A percentile compares a stretch with the other conserved stretches of the same genome.
Conservation (phyloP, 2,329 filamentous ascomycete species). For the Bipolaris bicolor region DNA sequence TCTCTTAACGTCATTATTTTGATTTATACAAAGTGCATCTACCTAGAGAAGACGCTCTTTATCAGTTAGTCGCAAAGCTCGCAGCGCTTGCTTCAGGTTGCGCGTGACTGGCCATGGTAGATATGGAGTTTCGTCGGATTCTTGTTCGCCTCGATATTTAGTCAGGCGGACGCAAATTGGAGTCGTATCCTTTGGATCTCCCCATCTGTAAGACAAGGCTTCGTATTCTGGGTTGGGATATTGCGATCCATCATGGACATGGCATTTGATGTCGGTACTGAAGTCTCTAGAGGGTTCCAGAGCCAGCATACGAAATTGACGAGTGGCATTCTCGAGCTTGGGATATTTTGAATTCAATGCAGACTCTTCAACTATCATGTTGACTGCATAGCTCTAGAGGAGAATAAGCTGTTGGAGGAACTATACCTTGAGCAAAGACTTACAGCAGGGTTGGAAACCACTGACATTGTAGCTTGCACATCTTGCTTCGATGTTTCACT, state of each 20-base stretch:
- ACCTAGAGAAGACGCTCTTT: not conserved
- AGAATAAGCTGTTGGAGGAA: not conserved
- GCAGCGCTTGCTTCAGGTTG: conserved; percentile 1
- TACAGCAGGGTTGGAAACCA: not conserved
- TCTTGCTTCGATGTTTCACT: not conserved
- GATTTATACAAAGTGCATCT: conserved; percentile 2
- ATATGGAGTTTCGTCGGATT: not conserved
- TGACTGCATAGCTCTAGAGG: not conserved
- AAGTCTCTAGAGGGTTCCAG: not conserved
- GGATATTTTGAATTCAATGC: not conserved
- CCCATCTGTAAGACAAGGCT: conserved; percentile 2
- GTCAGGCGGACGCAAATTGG: not conserved
- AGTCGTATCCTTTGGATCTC: conserved; percentile 1
- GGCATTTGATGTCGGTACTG: not conserved
- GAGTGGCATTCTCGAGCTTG: not conserved
- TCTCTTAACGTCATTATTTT: not conserved
- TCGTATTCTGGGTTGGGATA: conserved; percentile 1
- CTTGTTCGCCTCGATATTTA: not conserved
- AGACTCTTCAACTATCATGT: not conserved
- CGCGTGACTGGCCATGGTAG: not conserved
- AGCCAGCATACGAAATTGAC: not conserved
- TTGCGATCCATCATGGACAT: not conserved
- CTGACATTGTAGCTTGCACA: not conserved
- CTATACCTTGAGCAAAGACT: not conserved
- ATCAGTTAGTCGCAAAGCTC: not conserved